phyloP scores from a whole-genome alignment of 257 asterid species.

The Fraxinus anomala region DNA sequence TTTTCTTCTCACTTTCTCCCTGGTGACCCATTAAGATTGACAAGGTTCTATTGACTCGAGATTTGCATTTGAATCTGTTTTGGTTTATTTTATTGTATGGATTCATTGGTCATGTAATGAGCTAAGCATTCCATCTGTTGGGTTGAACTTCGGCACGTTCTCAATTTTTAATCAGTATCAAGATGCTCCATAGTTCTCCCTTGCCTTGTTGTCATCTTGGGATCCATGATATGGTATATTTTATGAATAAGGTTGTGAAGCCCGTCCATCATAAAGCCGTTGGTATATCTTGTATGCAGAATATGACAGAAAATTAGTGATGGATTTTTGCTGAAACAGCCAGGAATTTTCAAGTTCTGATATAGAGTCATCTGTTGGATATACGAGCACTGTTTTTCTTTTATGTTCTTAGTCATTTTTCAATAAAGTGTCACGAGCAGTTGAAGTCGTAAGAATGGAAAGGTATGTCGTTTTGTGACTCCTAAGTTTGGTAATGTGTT shows the following conservation, averaged over 20 bases:
- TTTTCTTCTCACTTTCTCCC: conserved; percentile 16
- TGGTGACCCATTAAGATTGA: conserved; percentile 31
- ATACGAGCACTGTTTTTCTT: conserved; percentile 23
- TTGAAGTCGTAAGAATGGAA: conserved; percentile 60
- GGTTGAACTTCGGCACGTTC: conserved; percentile 25
- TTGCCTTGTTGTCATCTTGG: conserved; percentile 25
- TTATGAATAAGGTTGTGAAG: conserved; percentile 54
- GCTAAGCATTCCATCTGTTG: conserved; percentile 26
- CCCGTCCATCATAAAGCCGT: conserved; percentile 40
- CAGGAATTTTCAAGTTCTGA: conserved; percentile 39
- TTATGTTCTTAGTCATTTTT: conserved; percentile 11
- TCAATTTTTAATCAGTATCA: conserved; percentile 32
- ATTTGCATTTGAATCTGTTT: conserved; percentile 30
- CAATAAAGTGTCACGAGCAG: conserved; percentile 41
- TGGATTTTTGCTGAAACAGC: conserved; percentile 55
- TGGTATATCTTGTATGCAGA: conserved; percentile 39
- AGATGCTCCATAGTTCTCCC: conserved; percentile 41
- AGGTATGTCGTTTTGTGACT: conserved; percentile 47
- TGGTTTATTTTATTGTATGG: conserved; percentile 19
- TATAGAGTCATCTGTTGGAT: conserved; percentile 33
- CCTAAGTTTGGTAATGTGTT: conserved; percentile 6
- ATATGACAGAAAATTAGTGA: conserved; percentile 41
- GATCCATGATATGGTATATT: conserved; percentile 28
- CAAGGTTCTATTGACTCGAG: conserved; percentile 40
- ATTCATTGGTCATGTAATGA: conserved; percentile 39